phyloP scores from a whole-genome alignment of 495 filamentous ascomycete genomes.

The Cetradonia linearis region DNA sequence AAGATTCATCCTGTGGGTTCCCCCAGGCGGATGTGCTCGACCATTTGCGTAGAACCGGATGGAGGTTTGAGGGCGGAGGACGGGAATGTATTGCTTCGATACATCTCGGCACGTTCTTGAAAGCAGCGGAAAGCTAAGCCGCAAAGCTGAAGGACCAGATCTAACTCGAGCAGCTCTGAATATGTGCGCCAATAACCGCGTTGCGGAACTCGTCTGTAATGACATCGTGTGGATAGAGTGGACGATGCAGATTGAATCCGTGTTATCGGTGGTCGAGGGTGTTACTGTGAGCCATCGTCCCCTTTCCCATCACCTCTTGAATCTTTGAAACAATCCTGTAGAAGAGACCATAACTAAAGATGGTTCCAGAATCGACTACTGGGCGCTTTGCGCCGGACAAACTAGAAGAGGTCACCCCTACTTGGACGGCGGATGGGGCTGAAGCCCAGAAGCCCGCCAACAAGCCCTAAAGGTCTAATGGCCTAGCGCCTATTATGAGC shows the following conservation, averaged over 20 bases:
- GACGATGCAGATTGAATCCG: neutral
- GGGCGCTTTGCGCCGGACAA: neutral
- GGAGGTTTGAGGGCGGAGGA: constrained; percentile 23
- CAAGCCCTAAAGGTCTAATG: neutral
- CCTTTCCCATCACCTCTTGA: too few relatives aligned
- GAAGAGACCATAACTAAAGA: neutral
- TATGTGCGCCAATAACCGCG: constrained; percentile 4
- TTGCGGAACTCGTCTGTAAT: neutral
- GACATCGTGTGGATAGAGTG: neutral
- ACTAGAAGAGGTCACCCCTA: neutral
- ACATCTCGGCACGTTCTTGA: neutral
- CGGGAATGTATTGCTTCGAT: constrained; percentile 1
- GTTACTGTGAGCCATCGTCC: neutral
- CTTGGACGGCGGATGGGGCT: too few relatives aligned
- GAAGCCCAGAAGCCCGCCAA: too few relatives aligned
- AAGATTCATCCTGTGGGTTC: constrained; percentile 86
- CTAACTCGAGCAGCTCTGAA: neutral
- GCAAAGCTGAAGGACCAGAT: neutral
- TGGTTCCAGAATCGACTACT: neutral
- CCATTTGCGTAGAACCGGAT: constrained; percentile 63
- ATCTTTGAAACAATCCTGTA: neutral
- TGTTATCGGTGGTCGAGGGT: neutral
- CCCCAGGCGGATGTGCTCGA: constrained; percentile 75
- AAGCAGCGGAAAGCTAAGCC: neutral
- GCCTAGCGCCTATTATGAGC: neutral